Base-by-base conservation (phyloP, 345 rosid genomes). In the Anacardium occidentale region DNA sequence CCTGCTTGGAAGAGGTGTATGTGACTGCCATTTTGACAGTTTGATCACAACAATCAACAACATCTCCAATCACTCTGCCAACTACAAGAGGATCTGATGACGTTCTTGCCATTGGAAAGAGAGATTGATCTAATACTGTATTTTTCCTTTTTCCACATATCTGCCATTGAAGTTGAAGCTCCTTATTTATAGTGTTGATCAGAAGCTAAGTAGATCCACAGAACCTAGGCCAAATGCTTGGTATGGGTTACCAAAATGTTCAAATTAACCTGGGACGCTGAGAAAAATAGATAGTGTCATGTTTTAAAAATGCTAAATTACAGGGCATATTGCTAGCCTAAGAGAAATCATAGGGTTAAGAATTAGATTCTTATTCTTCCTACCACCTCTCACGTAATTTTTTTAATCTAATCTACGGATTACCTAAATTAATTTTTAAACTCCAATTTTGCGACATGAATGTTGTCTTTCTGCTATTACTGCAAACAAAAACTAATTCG, bases 41-140 rank as follows among this genome's bases (percentile, higher is more conserved):
- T 14, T 90, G 85, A 54, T 71, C 78, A 77, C 89, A 88, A 68
- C 68, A 52, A 75, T 92, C 98, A 34, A 94, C 80, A 11, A 94
- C 93, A 74, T 94, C 98, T 62, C 97, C 97, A 32, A 94, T 83
- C 67, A 94, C 98, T 78, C 97, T 86, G 29, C 97, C 97, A 10
- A 94, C 85, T 37, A 85, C 92, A 54, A 94, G 97, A 45, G 98
- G 94, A 72, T 94, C 95, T 5, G 85, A 6, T 37, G 42, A 77
- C 25, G 78, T 20, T 20, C 59, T 80, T 20, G 89, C 90, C 95
- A 91, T 84, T 25, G n/a, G 4, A 34, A 4, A 71, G 25, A 29
- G 25, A 45, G 51, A 37, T 5, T 37, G 42, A 37, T 37, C 42
- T 37, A 37, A 5, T 37, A 7, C 0, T 8, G 24, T 10, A 0